A percentile compares a stretch with the other conserved stretches of the same genome.
These are phyloP conservation scores for Dioszegia aurantiaca DNA, from an alignment of 768 basidiomycete species.

Conservation along the genomic window DNA sequence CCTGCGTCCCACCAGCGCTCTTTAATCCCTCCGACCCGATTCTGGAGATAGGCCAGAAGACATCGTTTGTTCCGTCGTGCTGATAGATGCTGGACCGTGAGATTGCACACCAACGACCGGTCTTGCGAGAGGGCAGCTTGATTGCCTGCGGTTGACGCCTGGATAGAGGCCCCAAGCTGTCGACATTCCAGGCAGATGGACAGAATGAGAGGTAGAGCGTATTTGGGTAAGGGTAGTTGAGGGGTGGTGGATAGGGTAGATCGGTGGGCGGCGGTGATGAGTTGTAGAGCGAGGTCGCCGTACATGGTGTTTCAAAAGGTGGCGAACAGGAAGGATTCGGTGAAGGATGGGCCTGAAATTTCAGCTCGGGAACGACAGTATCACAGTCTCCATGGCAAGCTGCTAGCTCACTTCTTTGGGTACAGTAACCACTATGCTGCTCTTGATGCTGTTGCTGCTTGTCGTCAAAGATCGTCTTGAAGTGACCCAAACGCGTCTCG, in stretches of 20 bases:
- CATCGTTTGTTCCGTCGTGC: constrained; percentile 93
- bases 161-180: constrained; percentile 59
- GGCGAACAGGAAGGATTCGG: too few species aligned
- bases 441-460: neutral
- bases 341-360: too few species aligned
- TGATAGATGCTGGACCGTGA: constrained; percentile 83
- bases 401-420: too few species aligned
- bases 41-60: constrained; percentile 85
- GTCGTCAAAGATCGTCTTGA: neutral
- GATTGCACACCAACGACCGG: constrained; percentile 58
- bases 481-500: neutral
- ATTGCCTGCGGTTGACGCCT: constrained; percentile 45
- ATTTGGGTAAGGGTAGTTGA: constrained; percentile 75
- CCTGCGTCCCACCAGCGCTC: constrained; percentile 81
- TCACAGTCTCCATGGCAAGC: too few species aligned
- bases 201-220: constrained; percentile 84
- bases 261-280: constrained; percentile 79
- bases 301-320: constrained; percentile 47
- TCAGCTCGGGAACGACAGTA: too few species aligned
- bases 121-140: constrained; percentile 55
- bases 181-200: constrained; percentile 86
- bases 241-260: constrained; percentile 64
- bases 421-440: neutral
- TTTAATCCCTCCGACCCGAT: constrained; percentile 75
- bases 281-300: constrained; percentile 78